These are phyloP conservation scores for Paramecium bursaria DNA, from an alignment of 73 alveolate species.

Conservation along the genomic window DNA sequence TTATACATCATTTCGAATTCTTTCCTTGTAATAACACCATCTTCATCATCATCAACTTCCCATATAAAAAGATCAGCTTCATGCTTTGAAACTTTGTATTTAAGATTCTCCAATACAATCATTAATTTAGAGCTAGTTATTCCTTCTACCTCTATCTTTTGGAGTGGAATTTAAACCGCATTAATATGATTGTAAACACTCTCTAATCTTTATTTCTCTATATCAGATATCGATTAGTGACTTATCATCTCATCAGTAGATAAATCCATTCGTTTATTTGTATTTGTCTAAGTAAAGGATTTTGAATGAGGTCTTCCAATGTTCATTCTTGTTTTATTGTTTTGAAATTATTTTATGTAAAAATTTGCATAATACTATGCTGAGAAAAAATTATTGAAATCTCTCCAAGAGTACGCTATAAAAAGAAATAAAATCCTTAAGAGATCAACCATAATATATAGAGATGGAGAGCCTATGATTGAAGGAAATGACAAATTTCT, in stretches of 20 bases:
- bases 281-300: not conserved
- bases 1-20: slow-evolving; percentile 96
- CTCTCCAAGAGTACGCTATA: too few species aligned
- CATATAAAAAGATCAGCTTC: slow-evolving; percentile 71
- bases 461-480: too few species aligned
- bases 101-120: slow-evolving; percentile 42
- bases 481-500: too few species aligned
- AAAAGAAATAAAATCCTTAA: too few species aligned
- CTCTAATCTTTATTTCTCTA: slow-evolving; percentile 1
- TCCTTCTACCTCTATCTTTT: not conserved
- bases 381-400: too few species aligned
- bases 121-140: slow-evolving; percentile 1
- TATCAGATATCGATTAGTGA: slow-evolving; percentile 5
- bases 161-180: not conserved
- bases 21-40: slow-evolving; percentile 80
- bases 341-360: too few species aligned
- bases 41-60: slow-evolving; percentile 96
- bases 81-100: not conserved
- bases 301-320: slow-evolving; percentile 24
- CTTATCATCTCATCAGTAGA: slow-evolving; percentile 36
- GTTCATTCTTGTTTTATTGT: too few species aligned
- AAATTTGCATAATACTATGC: too few species aligned
- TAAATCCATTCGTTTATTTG: slow-evolving; percentile 9
- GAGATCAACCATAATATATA: too few species aligned
- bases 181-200: slow-evolving; percentile 1